Evolutionary conservation across 352 stramenopile species (phyloP).

Genomic region (Pythium inflatum): DNA sequence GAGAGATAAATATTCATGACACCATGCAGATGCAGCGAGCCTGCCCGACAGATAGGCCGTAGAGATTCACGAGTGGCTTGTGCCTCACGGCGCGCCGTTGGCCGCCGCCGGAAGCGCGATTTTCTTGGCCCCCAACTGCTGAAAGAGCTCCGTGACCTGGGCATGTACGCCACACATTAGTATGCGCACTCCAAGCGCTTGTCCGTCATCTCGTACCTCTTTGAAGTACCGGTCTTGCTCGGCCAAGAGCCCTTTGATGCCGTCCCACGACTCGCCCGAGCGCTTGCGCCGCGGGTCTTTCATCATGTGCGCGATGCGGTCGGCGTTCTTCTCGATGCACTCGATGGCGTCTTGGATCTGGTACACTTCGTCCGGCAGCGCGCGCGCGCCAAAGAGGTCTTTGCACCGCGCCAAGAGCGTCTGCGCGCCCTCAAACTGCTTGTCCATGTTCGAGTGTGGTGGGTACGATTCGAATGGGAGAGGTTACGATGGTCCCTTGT

Average conservation of each 20-base stretch:
- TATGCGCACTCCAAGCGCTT: too few species aligned
- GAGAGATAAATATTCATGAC: slow-evolving; percentile 27
- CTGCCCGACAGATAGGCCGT: too few species aligned
- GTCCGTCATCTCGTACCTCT: slow-evolving; percentile 28
- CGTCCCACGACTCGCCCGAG: slow-evolving; percentile 12
- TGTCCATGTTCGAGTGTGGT: too few species aligned
- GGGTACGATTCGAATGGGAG: too few species aligned
- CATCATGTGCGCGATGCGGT: slow-evolving; percentile 67
- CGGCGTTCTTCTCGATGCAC: slow-evolving; percentile 68
- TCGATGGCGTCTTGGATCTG: slow-evolving; percentile 69
- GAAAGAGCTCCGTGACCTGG: slow-evolving; percentile 27
- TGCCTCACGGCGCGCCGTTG: slow-evolving; percentile 7
- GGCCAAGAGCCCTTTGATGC: slow-evolving; percentile 55
- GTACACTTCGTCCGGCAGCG: slow-evolving; percentile 52
- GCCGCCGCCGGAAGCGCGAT: background rate
- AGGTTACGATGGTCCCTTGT: slow-evolving; percentile 1
- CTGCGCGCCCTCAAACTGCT: slow-evolving; percentile 19
- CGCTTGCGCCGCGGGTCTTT: slow-evolving; percentile 38
- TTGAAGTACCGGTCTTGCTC: slow-evolving; percentile 50
- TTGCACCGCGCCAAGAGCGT: slow-evolving; percentile 27
- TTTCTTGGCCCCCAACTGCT: slow-evolving; percentile 28
- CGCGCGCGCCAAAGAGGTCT: slow-evolving; percentile 8
- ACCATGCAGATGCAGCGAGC: too few species aligned
- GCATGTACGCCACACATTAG: too few species aligned
- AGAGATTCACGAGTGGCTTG: too few species aligned